Conservation (phyloP, 2,329 filamentous ascomycete genomes). For the Septoria petroselini region DNA sequence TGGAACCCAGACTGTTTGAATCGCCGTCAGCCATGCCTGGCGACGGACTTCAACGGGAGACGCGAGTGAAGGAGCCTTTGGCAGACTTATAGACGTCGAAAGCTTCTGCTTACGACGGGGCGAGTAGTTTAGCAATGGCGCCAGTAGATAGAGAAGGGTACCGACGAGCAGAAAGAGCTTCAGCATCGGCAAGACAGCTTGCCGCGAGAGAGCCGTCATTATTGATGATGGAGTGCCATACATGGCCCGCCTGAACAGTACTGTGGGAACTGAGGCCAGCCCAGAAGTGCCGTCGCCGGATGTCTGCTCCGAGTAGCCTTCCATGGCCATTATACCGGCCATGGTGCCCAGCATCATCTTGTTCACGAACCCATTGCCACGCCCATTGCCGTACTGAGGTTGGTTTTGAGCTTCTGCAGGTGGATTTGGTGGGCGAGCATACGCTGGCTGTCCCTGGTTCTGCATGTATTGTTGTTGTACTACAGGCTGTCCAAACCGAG, state of each 20-base stretch:
- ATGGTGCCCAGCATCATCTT: constrained; percentile 93
- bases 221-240: constrained; percentile 21
- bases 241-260: constrained; percentile 35
- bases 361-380: constrained; percentile 51
- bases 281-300: constrained; percentile 48
- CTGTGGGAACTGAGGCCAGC: constrained; percentile 44
- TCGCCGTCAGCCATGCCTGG: constrained; percentile 87
- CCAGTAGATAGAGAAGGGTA: constrained; percentile 56
- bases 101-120: constrained; percentile 52
- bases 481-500: constrained; percentile 26
- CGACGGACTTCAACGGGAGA: constrained; percentile 81
- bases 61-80: constrained; percentile 65
- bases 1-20: constrained; percentile 90
- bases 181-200: constrained; percentile 44
- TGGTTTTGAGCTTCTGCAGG: constrained; percentile 38
- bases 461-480: constrained; percentile 37
- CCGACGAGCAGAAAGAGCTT: constrained; percentile 53
- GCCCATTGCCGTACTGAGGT: constrained; percentile 39
- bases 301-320: constrained; percentile 68
- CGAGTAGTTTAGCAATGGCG: constrained; percentile 56
- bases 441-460: constrained; percentile 34
- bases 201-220: constrained; percentile 25
- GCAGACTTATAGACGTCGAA: constrained; percentile 39
- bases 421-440: constrained; percentile 34
- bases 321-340: constrained; percentile 86